These are phyloP conservation scores for Agaricus subrufescens DNA, from an alignment of 768 basidiomycete genomes.

Conservation along the genomic window DNA sequence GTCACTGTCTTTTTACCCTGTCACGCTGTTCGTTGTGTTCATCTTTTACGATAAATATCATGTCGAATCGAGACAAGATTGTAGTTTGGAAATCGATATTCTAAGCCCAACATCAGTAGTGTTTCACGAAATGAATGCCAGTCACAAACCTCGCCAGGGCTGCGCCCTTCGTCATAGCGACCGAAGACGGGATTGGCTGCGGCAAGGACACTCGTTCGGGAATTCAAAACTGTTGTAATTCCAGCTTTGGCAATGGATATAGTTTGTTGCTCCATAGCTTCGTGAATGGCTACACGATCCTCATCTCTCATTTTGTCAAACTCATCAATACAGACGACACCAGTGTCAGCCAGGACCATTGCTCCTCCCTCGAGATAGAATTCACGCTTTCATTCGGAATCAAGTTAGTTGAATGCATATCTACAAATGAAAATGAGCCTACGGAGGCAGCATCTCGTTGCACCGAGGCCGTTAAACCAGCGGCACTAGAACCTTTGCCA, in stretches of 20 bases:
- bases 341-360: conserved; percentile 98
- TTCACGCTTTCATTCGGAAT: conserved; percentile 60
- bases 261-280: conserved; percentile 99
- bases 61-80: conserved; percentile 96
- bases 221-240: conserved; percentile 96
- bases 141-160: conserved; percentile 78
- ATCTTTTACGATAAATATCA: conserved; percentile 99
- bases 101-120: conserved; percentile 25
- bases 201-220: conserved; percentile 91
- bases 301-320: conserved; percentile 99
- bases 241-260: conserved; percentile 99
- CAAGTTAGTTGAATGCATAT: conserved; percentile 1
- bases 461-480: conserved; percentile 96
- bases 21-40: conserved; percentile 95
- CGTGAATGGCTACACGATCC: conserved; percentile 97
- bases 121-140: background rate
- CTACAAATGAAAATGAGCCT: conserved; percentile 18
- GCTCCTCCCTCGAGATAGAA: conserved; percentile 99
- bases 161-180: conserved; percentile 93
- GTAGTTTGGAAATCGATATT: conserved; percentile 99
- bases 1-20: conserved; percentile 46
- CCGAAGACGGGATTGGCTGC: conserved; percentile 99
- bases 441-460: conserved; percentile 92
- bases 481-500: conserved; percentile 97
- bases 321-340: conserved; percentile 98